Evolutionary conservation across 2,329 filamentous ascomycete species (phyloP).

Genomic region (Monosporascus sp.): DNA sequence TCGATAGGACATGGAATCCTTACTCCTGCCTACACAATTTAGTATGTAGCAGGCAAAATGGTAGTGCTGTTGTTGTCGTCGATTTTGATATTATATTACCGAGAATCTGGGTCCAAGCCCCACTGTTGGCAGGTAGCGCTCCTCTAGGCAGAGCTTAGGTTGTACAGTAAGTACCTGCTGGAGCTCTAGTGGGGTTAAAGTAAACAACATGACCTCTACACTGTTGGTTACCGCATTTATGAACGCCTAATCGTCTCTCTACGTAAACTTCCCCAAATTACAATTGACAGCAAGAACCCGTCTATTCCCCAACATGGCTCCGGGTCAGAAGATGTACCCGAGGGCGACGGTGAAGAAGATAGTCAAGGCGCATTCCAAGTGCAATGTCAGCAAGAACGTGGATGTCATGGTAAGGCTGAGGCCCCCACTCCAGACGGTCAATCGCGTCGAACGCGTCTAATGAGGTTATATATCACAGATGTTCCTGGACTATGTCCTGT

Average conservation of each 20-base stretch:
- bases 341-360: constrained; percentile 83
- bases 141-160: too few species aligned
- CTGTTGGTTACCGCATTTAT: not conserved
- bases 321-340: constrained; percentile 72
- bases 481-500: constrained; percentile 78
- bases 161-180: too few species aligned
- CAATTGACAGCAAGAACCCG: not conserved
- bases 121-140: too few species aligned
- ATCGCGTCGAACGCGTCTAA: constrained; percentile 23
- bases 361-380: constrained; percentile 79
- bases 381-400: constrained; percentile 75
- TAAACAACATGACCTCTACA: too few species aligned
- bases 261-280: not conserved
- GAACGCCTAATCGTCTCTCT: not conserved
- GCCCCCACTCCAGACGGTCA: constrained; percentile 12
- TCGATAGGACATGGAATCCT: too few species aligned
- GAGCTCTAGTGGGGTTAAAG: too few species aligned
- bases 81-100: too few species aligned
- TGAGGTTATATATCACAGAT: constrained; percentile 46
- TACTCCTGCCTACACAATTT: too few species aligned
- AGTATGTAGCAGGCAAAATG: too few species aligned
- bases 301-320: constrained; percentile 42
- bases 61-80: too few species aligned
- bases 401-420: constrained; percentile 65
- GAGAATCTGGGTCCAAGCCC: too few species aligned